These are phyloP conservation scores for Colletotrichum sidae DNA, from an alignment of 2,329 filamentous ascomycete genomes.

Conservation along the genomic window DNA sequence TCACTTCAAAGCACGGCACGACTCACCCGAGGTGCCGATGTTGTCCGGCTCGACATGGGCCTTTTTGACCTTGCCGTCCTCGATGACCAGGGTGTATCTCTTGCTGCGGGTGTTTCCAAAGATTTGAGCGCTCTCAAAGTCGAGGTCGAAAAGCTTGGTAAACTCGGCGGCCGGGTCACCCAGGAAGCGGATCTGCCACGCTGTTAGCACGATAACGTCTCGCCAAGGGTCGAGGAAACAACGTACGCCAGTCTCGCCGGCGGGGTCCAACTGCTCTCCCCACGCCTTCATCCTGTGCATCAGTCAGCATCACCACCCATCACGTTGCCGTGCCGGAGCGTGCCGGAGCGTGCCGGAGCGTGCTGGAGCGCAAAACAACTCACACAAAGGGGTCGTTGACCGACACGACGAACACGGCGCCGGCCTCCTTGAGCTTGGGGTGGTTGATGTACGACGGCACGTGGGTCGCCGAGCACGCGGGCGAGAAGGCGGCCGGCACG, in stretches of 20 bases:
- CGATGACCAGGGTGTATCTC: slow-evolving; percentile 85
- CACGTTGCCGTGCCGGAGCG: no score
- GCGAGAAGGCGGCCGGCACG: slow-evolving; percentile 81
- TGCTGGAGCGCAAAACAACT: slow-evolving; percentile 47
- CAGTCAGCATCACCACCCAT: slow-evolving; percentile 14
- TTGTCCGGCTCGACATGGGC: slow-evolving; percentile 89
- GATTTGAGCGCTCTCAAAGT: slow-evolving; percentile 82
- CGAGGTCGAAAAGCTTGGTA: slow-evolving; percentile 84
- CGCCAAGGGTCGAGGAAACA: neutral
- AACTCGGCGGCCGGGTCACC: slow-evolving; percentile 84
- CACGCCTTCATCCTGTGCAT: slow-evolving; percentile 87
- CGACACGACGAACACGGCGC: slow-evolving; percentile 87
- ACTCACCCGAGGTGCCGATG: slow-evolving; percentile 80
- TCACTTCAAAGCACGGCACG: neutral
- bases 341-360: no score
- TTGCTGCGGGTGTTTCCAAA: slow-evolving; percentile 88
- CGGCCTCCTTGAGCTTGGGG: slow-evolving; percentile 80
- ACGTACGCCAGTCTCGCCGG: slow-evolving; percentile 80
- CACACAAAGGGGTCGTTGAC: slow-evolving; percentile 97
- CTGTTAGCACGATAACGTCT: slow-evolving; percentile 7
- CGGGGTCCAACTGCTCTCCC: slow-evolving; percentile 81
- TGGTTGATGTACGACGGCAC: slow-evolving; percentile 89
- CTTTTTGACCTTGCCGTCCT: slow-evolving; percentile 86
- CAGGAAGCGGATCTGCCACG: slow-evolving; percentile 85
- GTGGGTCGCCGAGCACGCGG: slow-evolving; percentile 71